Percentiles rank a stretch among this genome's conserved stretches.
phyloP scores from a whole-genome alignment of 176 grass and related monocot species.

The Avena atlantica region DNA sequence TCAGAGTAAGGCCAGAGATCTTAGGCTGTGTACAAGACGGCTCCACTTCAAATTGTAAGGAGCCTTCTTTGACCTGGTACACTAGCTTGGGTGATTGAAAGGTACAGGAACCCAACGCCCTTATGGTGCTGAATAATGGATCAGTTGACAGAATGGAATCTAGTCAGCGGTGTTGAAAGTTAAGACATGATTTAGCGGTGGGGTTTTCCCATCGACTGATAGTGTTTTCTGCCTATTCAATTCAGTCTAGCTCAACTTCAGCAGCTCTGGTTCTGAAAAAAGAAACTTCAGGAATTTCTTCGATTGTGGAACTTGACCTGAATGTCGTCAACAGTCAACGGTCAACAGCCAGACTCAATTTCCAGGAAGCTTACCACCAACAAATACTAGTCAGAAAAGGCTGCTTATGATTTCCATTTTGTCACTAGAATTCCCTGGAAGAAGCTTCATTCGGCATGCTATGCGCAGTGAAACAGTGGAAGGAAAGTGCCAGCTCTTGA shows the following conservation, averaged over 20 bases:
- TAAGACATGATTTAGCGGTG: not conserved
- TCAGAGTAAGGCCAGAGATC: constrained; percentile 18
- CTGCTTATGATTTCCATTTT: too few species aligned
- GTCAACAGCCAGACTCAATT: not conserved
- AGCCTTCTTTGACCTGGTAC: constrained; percentile 41
- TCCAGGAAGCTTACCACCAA: too few species aligned
- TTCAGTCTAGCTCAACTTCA: not conserved
- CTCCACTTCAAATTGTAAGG: not conserved
- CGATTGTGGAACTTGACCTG: not conserved
- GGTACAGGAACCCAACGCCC: not conserved
- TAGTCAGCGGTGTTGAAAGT: not conserved
- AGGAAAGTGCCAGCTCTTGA: too few species aligned
- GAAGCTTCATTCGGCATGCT: too few species aligned
- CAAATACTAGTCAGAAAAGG: too few species aligned
- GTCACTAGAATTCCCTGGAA: too few species aligned
- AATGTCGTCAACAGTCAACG: not conserved
- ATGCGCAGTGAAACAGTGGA: too few species aligned
- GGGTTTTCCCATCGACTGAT: not conserved
- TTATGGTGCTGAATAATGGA: constrained; percentile 8
- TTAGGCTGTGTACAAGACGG: too few species aligned
- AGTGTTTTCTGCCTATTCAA: not conserved
- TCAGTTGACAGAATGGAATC: not conserved
- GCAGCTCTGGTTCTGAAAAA: not conserved
- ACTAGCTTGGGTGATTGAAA: not conserved
- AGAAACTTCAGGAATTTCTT: not conserved